phyloP scores from a whole-genome alignment of 345 rosid species.

The Passiflora organensis region DNA sequence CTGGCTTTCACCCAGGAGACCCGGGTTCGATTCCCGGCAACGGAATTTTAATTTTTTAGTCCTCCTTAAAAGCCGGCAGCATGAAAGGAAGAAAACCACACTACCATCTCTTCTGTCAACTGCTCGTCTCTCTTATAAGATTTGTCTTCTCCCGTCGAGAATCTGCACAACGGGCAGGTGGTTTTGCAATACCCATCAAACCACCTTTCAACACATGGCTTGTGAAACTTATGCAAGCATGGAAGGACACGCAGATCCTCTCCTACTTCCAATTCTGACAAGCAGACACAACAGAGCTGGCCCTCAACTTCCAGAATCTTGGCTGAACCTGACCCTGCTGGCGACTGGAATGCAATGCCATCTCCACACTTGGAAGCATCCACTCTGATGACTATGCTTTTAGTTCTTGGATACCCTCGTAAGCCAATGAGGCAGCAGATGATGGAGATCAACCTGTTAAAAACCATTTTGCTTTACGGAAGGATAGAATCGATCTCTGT shows the following conservation, averaged over 20 bases:
- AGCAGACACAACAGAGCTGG: conserved; percentile 60
- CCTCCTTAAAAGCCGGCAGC: conserved; percentile 44
- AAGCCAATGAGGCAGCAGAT: conserved; percentile 18
- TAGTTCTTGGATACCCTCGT: conserved; percentile 18
- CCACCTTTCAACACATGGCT: conserved; percentile 63
- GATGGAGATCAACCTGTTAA: conserved; percentile 24
- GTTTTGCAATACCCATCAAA: conserved; percentile 44
- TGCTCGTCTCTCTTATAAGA: conserved; percentile 24
- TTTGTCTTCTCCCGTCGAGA: conserved; percentile 31
- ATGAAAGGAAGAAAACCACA: conserved; percentile 59
- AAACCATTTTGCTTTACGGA: conserved; percentile 25
- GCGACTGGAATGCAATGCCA: not conserved
- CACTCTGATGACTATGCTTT: conserved; percentile 5
- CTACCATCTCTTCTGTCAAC: conserved; percentile 54
- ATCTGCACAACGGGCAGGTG: conserved; percentile 75
- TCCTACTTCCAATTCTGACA: conserved; percentile 41
- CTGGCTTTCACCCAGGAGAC: conserved; percentile 98
- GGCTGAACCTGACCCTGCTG: not conserved
- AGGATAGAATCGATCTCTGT: conserved; percentile 6
- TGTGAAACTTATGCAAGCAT: conserved; percentile 67
- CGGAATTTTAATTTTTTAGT: conserved; percentile 49
- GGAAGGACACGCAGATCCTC: conserved; percentile 45
- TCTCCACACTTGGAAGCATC: conserved; percentile 5
- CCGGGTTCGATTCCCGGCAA: conserved; percentile 98
- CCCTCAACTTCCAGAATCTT: conserved; percentile 14